Evolutionary conservation across 495 filamentous ascomycete species (phyloP), one percentile per base, ranked within the genome.

Genomic region (Aeminium ludgeri): DNA sequence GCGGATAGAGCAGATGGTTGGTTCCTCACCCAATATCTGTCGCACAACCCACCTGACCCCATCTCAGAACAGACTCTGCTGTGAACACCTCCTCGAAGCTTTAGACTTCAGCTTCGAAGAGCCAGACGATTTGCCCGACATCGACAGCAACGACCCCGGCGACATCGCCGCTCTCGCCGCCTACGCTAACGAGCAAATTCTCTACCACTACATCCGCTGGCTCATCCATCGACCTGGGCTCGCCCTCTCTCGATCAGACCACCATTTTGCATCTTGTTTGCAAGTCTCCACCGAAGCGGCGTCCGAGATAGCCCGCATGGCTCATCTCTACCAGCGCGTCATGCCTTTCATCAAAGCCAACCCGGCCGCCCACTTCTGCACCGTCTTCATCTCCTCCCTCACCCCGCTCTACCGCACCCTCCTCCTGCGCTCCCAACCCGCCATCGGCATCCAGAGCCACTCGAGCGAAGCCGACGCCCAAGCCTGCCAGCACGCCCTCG

Each of bases 181-280:
- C 19, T 36, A 36, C 34, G 34, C 34, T 15, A 17, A 36, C 34
- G 34, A 36, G 34, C 34, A 36, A 23, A 36, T 36, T 4, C 34
- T 36, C 11, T 36, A 18, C 34, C 19, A 36, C 19, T 36, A 36
- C 19, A 23, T 36, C 11, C 34, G 34, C 6, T 36, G 34, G 34
- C 19, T 36, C 3, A 36, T 36, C 12, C 34, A 36, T 18, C 34
- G 34, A 3, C 34, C 34, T 4, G 34, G 34, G 6, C 11, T 36
- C 15, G 18, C 15, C 15, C 34, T 36, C 3, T 4, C 34, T 3
- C 15, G 5, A 6, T 12, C 15, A 3, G 15, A 36, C 6, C 15
- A 3, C 34, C 15, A 36, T 6, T 36, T 36, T 18, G 34, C 15
- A 5, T 20, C 19, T 6, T 36, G 15, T 15, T 15, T 36, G 2